Conservation (phyloP, 352 stramenopile species). For the Phytophthora ramorum region DNA sequence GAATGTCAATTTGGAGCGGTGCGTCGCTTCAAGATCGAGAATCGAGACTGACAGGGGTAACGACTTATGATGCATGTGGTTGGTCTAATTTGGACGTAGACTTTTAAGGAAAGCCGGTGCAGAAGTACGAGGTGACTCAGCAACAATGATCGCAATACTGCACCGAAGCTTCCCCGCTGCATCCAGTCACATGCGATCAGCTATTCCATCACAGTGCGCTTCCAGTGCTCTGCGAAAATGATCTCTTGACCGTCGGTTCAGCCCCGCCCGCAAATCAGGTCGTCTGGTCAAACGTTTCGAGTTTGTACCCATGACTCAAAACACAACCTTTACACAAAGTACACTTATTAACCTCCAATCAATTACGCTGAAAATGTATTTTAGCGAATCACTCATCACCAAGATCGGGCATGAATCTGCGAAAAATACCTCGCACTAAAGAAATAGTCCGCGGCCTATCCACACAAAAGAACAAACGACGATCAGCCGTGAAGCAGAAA, state of each 20-base stretch:
- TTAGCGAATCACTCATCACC: slow-evolving; percentile 6
- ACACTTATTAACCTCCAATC: slow-evolving; percentile 10
- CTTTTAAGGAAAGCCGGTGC: background rate
- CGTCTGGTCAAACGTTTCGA: slow-evolving; percentile 8
- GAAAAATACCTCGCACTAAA: slow-evolving; percentile 20
- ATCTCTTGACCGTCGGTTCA: slow-evolving; percentile 24
- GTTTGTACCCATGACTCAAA: slow-evolving; percentile 5
- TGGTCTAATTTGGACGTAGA: background rate
- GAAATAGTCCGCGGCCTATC: background rate
- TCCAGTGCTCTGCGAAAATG: slow-evolving; percentile 6
- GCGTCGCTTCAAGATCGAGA: slow-evolving; percentile 37
- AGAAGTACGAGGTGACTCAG: background rate
- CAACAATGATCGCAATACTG: background rate
- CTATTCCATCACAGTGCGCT: background rate
- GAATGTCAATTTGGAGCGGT: slow-evolving; percentile 4
- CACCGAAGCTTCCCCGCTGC: background rate
- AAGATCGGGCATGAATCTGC: slow-evolving; percentile 5
- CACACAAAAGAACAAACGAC: slow-evolving; percentile 44
- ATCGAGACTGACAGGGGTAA: slow-evolving; percentile 18
- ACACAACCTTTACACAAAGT: slow-evolving; percentile 6
- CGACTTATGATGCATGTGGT: slow-evolving; percentile 12
- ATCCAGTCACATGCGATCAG: background rate
- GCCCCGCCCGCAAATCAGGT: slow-evolving; percentile 24
- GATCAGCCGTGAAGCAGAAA: slow-evolving; percentile 25
- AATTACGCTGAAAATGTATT: background rate